Evolutionary conservation across 1,139 yeast genomes (phyloP).

Genomic region (Nakaseomyces nivariensis): DNA sequence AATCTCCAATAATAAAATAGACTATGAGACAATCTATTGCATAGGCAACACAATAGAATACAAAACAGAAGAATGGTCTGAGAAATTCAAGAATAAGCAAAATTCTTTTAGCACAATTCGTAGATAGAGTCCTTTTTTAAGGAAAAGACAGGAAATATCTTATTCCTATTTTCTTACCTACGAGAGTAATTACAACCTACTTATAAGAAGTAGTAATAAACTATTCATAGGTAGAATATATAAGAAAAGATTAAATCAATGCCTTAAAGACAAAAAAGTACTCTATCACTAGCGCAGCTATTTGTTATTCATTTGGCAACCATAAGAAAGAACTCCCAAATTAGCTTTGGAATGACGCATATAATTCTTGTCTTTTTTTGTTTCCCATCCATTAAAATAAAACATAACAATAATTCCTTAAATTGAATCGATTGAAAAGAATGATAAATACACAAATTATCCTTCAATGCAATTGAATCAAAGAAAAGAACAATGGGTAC

Average conservation of each 20-base stretch:
- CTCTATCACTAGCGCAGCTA: background rate
- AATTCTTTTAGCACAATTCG: too few relatives aligned
- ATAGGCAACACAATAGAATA: background rate
- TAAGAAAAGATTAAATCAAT: too few relatives aligned
- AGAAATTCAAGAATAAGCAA: background rate
- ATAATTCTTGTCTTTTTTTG: too few relatives aligned
- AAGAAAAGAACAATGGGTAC: constrained; percentile 1
- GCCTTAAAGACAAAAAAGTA: too few relatives aligned
- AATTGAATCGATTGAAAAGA: background rate
- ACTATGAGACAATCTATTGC: background rate
- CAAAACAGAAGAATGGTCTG: background rate
- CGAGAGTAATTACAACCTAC: too few relatives aligned
- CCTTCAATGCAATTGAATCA: background rate
- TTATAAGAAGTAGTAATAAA: too few relatives aligned
- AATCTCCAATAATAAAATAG: background rate
- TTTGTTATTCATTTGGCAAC: background rate
- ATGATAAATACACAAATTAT: background rate
- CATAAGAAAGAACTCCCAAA: background rate
- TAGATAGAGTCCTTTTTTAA: too few relatives aligned
- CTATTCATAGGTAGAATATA: too few relatives aligned
- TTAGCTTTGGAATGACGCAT: too few relatives aligned
- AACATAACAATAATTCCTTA: background rate
- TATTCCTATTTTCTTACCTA: too few relatives aligned
- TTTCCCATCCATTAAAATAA: background rate
- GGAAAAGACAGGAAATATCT: too few relatives aligned